Percentiles rank a stretch among this genome's conserved stretches.
Evolutionary conservation across 805 yeast genomes (phyloP).

Genomic region (Candida montana): DNA sequence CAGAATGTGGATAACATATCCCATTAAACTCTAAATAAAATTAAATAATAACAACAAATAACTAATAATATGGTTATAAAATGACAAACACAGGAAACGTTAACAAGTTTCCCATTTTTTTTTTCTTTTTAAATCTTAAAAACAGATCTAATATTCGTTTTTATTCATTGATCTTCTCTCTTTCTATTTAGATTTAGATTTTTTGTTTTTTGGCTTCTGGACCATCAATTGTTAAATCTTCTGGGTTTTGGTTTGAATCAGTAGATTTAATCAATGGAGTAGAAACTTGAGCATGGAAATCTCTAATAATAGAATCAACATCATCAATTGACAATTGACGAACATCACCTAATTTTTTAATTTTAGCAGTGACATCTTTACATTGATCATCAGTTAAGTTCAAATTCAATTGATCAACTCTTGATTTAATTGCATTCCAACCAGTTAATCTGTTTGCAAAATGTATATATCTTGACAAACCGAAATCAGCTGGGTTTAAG

Average conservation of each 20-base stretch:
- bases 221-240: conserved; percentile 17
- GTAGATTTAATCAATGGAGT: conserved; percentile 41
- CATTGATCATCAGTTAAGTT: conserved; percentile 85
- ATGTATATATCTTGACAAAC: conserved; percentile 92
- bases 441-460: conserved; percentile 98
- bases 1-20: neutral
- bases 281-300: conserved; percentile 73
- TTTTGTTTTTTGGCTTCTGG: conserved; percentile 30
- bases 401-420: conserved; percentile 95
- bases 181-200: conserved; percentile 17
- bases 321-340: conserved; percentile 93
- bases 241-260: conserved; percentile 23
- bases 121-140: too few relatives aligned
- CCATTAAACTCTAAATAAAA: neutral
- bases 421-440: conserved; percentile 97
- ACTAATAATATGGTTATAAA: neutral
- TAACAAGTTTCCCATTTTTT: too few relatives aligned
- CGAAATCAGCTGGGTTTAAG: conserved; percentile 90
- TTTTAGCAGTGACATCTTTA: conserved; percentile 91
- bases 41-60: neutral
- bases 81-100: too few relatives aligned
- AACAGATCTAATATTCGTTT: too few relatives aligned
- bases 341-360: conserved; percentile 91
- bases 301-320: conserved; percentile 94
- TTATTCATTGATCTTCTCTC: too few relatives aligned